phyloP scores from a whole-genome alignment of 768 basidiomycete genomes.

The Gymnopilus dilepis region DNA sequence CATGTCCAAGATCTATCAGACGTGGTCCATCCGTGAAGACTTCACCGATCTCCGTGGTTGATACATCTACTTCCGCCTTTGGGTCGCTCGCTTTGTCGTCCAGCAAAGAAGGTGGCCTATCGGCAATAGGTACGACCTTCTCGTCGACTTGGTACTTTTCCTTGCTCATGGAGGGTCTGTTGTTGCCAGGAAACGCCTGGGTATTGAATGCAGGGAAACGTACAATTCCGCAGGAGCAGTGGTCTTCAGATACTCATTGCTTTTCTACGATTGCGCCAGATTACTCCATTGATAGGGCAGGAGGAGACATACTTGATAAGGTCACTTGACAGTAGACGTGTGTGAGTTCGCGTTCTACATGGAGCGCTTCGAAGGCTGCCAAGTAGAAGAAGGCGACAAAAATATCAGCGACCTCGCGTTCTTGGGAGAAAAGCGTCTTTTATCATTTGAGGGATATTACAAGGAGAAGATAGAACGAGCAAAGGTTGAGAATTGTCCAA shows the following conservation, averaged over 20 bases:
- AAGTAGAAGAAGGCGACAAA: not conserved
- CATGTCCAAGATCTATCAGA: slow-evolving; percentile 38
- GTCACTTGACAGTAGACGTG: slow-evolving; percentile 5
- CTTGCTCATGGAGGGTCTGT: not conserved
- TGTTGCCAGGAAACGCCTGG: too few species aligned
- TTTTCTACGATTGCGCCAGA: not conserved
- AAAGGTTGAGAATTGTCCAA: too few species aligned
- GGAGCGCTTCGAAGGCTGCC: not conserved
- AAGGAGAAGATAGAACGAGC: too few species aligned
- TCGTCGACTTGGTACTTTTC: slow-evolving; percentile 14
- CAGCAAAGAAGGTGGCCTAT: not conserved
- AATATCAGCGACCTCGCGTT: not conserved
- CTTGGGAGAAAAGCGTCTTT: not conserved
- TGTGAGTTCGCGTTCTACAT: not conserved
- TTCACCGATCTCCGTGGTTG: slow-evolving; percentile 9
- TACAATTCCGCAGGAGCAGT: too few species aligned
- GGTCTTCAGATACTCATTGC: not conserved
- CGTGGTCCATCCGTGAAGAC: slow-evolving; percentile 31
- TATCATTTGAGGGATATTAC: not conserved
- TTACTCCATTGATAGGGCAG: not conserved
- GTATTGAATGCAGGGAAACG: too few species aligned
- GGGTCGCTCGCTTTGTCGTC: not conserved
- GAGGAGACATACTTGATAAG: not conserved
- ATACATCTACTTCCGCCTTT: not conserved
- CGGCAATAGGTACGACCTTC: not conserved